These are phyloP conservation scores for Malania oleifera DNA, from an alignment of 164 flowering plant genomes.

Conservation along the genomic window DNA sequence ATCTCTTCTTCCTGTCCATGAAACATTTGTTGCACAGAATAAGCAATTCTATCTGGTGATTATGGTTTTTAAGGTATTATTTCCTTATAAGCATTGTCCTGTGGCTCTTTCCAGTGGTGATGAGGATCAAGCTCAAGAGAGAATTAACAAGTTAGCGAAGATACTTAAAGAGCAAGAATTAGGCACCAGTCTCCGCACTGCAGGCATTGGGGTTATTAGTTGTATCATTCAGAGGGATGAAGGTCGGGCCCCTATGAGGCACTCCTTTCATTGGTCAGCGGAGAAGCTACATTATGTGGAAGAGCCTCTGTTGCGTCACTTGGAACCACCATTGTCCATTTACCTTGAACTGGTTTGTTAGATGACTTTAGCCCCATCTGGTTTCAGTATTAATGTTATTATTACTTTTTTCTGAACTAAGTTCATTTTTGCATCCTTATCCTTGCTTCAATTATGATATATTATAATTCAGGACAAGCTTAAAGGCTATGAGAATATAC, in stretches of 20 bases:
- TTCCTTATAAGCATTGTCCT: not conserved
- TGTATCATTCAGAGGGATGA: constrained; percentile 99
- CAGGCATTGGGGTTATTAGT: constrained; percentile 85
- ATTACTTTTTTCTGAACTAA: constrained; percentile 3
- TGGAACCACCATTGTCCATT: constrained; percentile 97
- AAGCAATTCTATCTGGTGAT: not conserved
- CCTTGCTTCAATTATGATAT: constrained; percentile 4
- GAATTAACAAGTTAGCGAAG: constrained; percentile 86
- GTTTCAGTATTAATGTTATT: not conserved
- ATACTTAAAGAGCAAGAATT: constrained; percentile 81
- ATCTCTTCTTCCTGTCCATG: not conserved
- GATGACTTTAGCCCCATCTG: not conserved
- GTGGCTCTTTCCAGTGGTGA: constrained; percentile 73
- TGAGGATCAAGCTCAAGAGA: constrained; percentile 99
- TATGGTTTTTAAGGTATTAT: not conserved
- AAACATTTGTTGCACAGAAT: not conserved
- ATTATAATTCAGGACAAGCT: constrained; percentile 76
- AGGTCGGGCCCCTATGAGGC: constrained; percentile 97
- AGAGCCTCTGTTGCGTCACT: constrained; percentile 89
- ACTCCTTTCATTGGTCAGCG: constrained; percentile 88
- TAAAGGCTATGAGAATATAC: constrained; percentile 67
- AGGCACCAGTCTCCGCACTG: constrained; percentile 56
- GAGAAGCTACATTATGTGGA: constrained; percentile 77
- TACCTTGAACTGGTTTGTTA: constrained; percentile 90
- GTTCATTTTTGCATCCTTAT: not conserved